These are phyloP conservation scores for Gossypium raimondii DNA, from an alignment of 345 rosid genomes.

Conservation along the genomic window DNA sequence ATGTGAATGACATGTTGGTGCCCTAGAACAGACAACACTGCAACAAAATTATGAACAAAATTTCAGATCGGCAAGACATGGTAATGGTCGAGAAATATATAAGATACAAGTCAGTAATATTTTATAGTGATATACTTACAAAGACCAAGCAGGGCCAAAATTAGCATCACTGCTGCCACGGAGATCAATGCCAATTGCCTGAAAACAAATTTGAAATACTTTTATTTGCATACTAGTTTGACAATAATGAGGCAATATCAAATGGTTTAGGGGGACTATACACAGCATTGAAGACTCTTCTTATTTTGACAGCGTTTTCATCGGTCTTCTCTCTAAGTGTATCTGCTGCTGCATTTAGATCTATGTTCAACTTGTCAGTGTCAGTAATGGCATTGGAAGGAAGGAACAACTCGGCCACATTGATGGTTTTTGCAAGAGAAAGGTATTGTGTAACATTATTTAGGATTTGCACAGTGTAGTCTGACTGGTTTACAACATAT, in stretches of 20 bases:
- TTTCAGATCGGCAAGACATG: conserved; percentile 12
- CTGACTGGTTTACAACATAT: conserved; percentile 89
- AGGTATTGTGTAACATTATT: conserved; percentile 82
- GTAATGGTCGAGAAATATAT: conserved; percentile 16
- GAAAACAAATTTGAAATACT: conserved; percentile 20
- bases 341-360: conserved; percentile 68
- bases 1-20: conserved; percentile 67
- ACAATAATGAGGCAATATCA: conserved; percentile 7
- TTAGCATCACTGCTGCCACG: conserved; percentile 81
- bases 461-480: conserved; percentile 78
- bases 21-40: conserved; percentile 73
- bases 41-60: conserved; percentile 19
- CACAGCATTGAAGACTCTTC: conserved; percentile 61
- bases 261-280: conserved; percentile 32
- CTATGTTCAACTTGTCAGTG: conserved; percentile 67
- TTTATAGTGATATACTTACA: conserved; percentile 40
- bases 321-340: conserved; percentile 62
- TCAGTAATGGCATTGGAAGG: conserved; percentile 63
- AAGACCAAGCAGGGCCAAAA: conserved; percentile 72
- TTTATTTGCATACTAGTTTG: neutral
- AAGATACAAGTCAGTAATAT: neutral
- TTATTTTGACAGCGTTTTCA: conserved; percentile 64
- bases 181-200: conserved; percentile 71
- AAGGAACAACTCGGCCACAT: conserved; percentile 68
- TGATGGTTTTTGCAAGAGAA: conserved; percentile 78